phyloP scores from a whole-genome alignment of 2,329 filamentous ascomycete genomes.

The Colletotrichum chrysophilum region DNA sequence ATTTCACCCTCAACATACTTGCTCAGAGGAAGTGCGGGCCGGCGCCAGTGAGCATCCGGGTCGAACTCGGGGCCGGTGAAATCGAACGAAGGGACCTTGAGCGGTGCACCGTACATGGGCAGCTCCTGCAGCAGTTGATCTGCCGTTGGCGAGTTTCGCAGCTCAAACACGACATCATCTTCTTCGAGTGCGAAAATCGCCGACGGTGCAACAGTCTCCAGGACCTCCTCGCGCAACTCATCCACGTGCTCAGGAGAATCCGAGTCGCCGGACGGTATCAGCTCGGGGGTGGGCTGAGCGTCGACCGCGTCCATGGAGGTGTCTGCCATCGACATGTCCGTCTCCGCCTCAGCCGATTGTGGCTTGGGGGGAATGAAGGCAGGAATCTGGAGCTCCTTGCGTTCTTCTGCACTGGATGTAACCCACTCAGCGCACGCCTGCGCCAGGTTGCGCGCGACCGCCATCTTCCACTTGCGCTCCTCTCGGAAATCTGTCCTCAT shows the following conservation, averaged over 20 bases:
- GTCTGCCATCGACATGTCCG: conserved; percentile 38
- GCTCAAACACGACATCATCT: conserved; percentile 80
- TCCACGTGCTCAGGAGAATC: conserved; percentile 57
- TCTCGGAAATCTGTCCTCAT: conserved; percentile 96
- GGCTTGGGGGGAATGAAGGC: conserved; percentile 52
- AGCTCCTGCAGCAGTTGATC: conserved; percentile 82
- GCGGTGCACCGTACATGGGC: conserved; percentile 75
- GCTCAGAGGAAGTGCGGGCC: conserved; percentile 81
- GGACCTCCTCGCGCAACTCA: conserved; percentile 44
- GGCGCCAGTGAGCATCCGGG: conserved; percentile 75
- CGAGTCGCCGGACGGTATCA: conserved; percentile 67
- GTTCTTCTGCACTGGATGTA: conserved; percentile 65
- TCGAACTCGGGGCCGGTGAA: conserved; percentile 62
- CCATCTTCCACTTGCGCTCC: conserved; percentile 92
- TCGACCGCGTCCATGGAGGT: conserved; percentile 36
- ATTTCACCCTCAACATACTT: conserved; percentile 87
- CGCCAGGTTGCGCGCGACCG: conserved; percentile 80
- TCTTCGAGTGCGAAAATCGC: conserved; percentile 84
- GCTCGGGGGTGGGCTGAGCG: conserved; percentile 66
- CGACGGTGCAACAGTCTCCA: conserved; percentile 68
- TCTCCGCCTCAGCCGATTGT: conserved; percentile 31
- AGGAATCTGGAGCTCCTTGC: conserved; percentile 71
- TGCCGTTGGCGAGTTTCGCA: conserved; percentile 75
- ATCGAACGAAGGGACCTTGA: conserved; percentile 64
- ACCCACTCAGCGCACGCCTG: conserved; percentile 86